Conservation (phyloP, 2,329 filamentous ascomycete genomes). For the Neurospora crassa region DNA sequence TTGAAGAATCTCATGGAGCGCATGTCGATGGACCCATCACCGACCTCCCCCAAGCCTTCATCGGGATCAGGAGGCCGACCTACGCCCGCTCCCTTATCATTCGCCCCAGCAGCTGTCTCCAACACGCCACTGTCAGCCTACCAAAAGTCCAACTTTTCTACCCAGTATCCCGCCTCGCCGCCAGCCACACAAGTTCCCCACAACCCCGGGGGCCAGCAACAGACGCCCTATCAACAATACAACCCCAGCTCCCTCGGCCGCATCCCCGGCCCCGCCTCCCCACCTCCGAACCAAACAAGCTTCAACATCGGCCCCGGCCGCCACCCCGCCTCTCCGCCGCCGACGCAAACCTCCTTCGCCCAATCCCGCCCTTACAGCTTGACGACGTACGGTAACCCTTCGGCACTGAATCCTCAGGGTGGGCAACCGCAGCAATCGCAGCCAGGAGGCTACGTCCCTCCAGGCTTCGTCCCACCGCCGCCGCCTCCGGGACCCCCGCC, state of each 20-base stretch:
- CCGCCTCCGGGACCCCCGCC: slow-evolving; percentile 55
- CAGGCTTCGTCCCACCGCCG: slow-evolving; percentile 52
- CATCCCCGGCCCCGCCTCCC: slow-evolving; percentile 45
- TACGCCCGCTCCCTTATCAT: slow-evolving; percentile 27
- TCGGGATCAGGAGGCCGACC: slow-evolving; percentile 20
- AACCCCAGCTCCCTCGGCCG: slow-evolving; percentile 51
- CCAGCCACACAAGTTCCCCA: slow-evolving; percentile 37
- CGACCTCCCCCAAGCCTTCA: slow-evolving; percentile 31
- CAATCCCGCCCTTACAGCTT: slow-evolving; percentile 38
- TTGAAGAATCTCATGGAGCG: slow-evolving; percentile 87
- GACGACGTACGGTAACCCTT: slow-evolving; percentile 31
- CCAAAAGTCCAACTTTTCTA: slow-evolving; percentile 41
- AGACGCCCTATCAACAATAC: slow-evolving; percentile 44
- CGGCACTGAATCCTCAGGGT: slow-evolving; percentile 15
- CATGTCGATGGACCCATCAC: slow-evolving; percentile 70
- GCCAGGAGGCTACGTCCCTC: slow-evolving; percentile 34
- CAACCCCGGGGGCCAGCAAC: slow-evolving; percentile 19
- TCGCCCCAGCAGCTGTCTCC: slow-evolving; percentile 27
- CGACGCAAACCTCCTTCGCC: slow-evolving; percentile 44
- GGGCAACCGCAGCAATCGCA: slow-evolving; percentile 27
- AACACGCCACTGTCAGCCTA: slow-evolving; percentile 26
- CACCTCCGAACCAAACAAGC: slow-evolving; percentile 51
- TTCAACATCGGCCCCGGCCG: slow-evolving; percentile 34
- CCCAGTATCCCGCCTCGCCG: slow-evolving; percentile 51
- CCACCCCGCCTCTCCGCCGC: slow-evolving; percentile 45